Evolutionary conservation across 805 yeast genomes (phyloP), one percentile per base, ranked within the genome.

Genomic region (Sungouiozyma ichnusensis): DNA sequence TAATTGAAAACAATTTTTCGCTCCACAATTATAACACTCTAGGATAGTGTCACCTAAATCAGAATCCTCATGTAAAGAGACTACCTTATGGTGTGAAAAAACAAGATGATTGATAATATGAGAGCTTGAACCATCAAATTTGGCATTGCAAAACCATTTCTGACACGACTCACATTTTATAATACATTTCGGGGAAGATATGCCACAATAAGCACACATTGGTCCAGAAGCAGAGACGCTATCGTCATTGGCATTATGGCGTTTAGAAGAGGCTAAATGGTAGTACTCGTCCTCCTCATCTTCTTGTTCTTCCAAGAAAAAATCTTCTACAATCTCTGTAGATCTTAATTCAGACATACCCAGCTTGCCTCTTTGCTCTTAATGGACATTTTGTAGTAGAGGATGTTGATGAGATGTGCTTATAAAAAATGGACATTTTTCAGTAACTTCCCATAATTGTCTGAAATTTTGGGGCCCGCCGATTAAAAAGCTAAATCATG

Each of bases 1-100:
- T 33, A 88, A 66, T 19, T 80, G 69, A 51, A 88, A 88, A 2
- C 79, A 82, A 52, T 88, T 88, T 45, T 70, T 76, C 55, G 74
- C 76, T 24, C 95, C 95, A 66, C 97, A 88, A 55, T 79, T 81
- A 64, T 87, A 88, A 65, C 97, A 88, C 60, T 88, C 97, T 44
- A 88, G 65, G 1, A 78, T 72, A 4, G 88, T 81, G 41, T 83
- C 95, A n/a, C 96, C 96, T 19, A 87, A 67, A 46, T 84, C 87
- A 1, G 88, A 79, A 19, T 81, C 82, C 32, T 79, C 79, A 58
- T 87, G 95, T 37, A 86, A 69, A 1, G 81, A 69, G 2, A 88
- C 86, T 16, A 62, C 67, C 52, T 79, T 78, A 58, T 88, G 97
- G 47, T 80, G 76, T 1, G 95, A 74, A 50, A 84, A 65, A 20